A percentile compares a stretch with the other conserved stretches of the same genome.
Conservation (phyloP, 2,329 filamentous ascomycete genomes). For the Xylaria sp. region DNA sequence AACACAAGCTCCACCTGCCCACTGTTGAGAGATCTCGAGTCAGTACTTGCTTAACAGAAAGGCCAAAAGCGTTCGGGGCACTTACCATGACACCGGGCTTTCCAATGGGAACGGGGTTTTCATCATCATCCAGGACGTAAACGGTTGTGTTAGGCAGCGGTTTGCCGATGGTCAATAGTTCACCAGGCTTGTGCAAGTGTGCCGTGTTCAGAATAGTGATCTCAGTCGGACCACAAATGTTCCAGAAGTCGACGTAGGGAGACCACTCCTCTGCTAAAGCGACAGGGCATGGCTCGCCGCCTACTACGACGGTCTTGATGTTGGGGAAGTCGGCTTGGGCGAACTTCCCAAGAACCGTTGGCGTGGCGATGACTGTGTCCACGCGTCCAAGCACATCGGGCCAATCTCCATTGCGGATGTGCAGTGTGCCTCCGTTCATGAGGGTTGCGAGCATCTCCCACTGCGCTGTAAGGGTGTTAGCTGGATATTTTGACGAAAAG, state of each 20-base stretch:
- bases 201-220: conserved; percentile 56
- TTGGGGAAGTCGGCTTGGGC: conserved; percentile 43
- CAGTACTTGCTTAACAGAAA: background rate
- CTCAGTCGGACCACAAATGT: conserved; percentile 56
- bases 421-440: conserved; percentile 53
- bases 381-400: conserved; percentile 42
- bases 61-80: background rate
- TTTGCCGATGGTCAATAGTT: conserved; percentile 47
- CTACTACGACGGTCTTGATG: conserved; percentile 48
- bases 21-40: conserved; percentile 24
- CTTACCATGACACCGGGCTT: conserved; percentile 42
- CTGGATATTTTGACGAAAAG: conserved; percentile 3
- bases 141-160: conserved; percentile 53
- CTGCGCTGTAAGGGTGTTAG: conserved; percentile 38
- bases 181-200: conserved; percentile 43
- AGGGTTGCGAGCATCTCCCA: conserved; percentile 56
- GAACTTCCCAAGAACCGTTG: conserved; percentile 49
- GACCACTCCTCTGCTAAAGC: conserved; percentile 54
- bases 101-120: conserved; percentile 42
- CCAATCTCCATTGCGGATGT: conserved; percentile 48
- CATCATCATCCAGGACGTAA: conserved; percentile 47
- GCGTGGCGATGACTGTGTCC: conserved; percentile 50
- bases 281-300: conserved; percentile 43
- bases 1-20: conserved; percentile 52
- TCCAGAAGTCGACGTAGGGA: conserved; percentile 44